phyloP scores from a whole-genome alignment of 2,329 filamentous ascomycete genomes.

The Monosporascus sp. region DNA sequence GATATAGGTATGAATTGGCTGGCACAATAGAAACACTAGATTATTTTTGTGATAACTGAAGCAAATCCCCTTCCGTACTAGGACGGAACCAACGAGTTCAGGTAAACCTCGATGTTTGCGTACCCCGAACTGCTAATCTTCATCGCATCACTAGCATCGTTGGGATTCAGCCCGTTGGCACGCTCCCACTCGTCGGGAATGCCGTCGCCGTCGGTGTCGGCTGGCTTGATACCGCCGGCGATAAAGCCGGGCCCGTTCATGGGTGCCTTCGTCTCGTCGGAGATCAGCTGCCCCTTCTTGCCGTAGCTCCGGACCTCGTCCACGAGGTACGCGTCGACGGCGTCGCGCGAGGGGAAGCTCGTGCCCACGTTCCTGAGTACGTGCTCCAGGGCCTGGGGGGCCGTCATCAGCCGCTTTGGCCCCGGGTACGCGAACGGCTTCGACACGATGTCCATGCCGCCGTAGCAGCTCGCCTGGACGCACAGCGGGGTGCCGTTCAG shows the following conservation, averaged over 20 bases:
- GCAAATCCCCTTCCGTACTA: not conserved
- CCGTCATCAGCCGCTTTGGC: slow-evolving; percentile 32
- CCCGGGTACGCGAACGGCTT: slow-evolving; percentile 37
- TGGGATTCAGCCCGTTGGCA: slow-evolving; percentile 34
- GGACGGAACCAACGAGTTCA: slow-evolving; percentile 38
- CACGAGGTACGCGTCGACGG: slow-evolving; percentile 36
- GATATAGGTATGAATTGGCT: not conserved
- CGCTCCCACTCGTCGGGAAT: slow-evolving; percentile 44
- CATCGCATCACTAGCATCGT: slow-evolving; percentile 35
- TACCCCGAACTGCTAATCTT: slow-evolving; percentile 36
- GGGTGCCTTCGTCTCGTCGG: slow-evolving; percentile 33
- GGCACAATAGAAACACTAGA: not conserved
- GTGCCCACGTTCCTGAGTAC: slow-evolving; percentile 36
- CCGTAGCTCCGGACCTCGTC: slow-evolving; percentile 40
- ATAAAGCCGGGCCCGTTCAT: slow-evolving; percentile 36
- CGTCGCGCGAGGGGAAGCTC: slow-evolving; percentile 36
- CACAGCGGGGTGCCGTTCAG: slow-evolving; percentile 43
- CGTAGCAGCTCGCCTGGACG: slow-evolving; percentile 37
- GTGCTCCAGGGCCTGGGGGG: slow-evolving; percentile 33
- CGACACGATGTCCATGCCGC: slow-evolving; percentile 37
- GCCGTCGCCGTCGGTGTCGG: slow-evolving; percentile 42
- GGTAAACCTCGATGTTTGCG: slow-evolving; percentile 43
- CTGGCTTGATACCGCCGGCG: slow-evolving; percentile 29
- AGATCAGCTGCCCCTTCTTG: slow-evolving; percentile 37
- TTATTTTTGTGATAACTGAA: too few relatives aligned